Base-by-base conservation (phyloP, 2,329 filamentous ascomycete species). In the Xylariaceae sp. region DNA sequence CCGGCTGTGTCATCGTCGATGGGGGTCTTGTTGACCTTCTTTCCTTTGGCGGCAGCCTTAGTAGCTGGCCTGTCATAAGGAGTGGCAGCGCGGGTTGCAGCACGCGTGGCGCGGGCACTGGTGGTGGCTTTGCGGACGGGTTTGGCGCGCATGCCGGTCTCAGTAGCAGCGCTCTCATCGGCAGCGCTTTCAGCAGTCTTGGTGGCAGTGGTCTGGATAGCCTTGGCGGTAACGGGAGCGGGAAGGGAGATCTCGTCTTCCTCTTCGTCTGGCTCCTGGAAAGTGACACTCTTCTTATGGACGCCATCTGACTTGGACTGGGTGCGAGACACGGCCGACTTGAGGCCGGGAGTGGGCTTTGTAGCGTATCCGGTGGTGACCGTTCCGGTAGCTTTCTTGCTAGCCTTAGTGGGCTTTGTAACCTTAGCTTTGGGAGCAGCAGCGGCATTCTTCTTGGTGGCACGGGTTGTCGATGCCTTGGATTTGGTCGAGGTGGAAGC, bases 191-290 rank as follows among this genome's bases (percentile, higher is more conserved):
- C 69, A 27, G 62, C 46, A 27, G 22, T 27, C 22, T 27, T 27
- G 22, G 22, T 4, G 22, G 22, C 22, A 27, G 22, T 27, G 7
- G 22, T 7, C 22, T 7, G 22, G 22, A 7, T 27, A 10, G 62
- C 54, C 54, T 71, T 72, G 11, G 55, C 71, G 18, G 56, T 50
- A 4, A 64, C 47, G 2, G 65, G 57, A 12, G 56, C 17, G 12
- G 78, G 79, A 17, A 72, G 63, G 35, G 81, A 66, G 55, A 85
- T 85, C 62, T 86, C 82, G 67, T 86, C 85, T 62, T 83, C 81
- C 4, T 27, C 22, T 5, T 27, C 22, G 7, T 27, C 22, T 3
- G 79, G 78, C 57, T 81, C 80, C 61, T 83, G 75, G 63, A 85
- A 85, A 50, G 78, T 82, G 59, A 85, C 82, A 2, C 72, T 75